phyloP scores from a whole-genome alignment of 78 protist species.

The Speleostelium caveatum region DNA sequence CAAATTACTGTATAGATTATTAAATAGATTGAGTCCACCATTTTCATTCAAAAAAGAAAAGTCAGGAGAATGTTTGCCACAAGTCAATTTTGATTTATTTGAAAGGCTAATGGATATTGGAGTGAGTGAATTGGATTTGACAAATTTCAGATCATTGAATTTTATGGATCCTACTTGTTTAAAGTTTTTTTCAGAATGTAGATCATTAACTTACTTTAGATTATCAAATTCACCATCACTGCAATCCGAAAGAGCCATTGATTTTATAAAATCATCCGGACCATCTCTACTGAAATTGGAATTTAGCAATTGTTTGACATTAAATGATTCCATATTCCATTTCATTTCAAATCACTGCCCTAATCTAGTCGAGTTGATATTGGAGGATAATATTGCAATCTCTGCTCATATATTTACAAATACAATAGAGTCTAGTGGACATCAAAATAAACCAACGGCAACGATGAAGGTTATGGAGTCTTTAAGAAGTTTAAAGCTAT shows the following conservation, averaged over 20 bases:
- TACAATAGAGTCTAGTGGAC: not conserved
- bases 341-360: conserved; percentile 17
- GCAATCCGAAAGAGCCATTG: not conserved
- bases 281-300: not conserved
- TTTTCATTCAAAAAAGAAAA: conserved; percentile 2
- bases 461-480: conserved; percentile 10
- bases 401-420: not conserved
- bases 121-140: too few relatives aligned
- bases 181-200: not conserved
- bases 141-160: too few relatives aligned
- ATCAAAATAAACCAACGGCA: not conserved
- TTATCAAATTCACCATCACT: not conserved
- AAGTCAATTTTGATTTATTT: too few relatives aligned
- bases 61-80: too few relatives aligned
- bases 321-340: conserved; percentile 6
- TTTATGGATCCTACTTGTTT: too few relatives aligned
- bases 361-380: not conserved
- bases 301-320: conserved; percentile 2
- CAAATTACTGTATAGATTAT: conserved; percentile 2
- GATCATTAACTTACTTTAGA: not conserved
- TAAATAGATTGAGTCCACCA: not conserved
- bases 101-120: too few relatives aligned
- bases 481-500: not conserved
- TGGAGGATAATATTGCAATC: conserved; percentile 10
- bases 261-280: not conserved